Evolutionary conservation across 345 rosid species (phyloP).

Genomic region (Citrus unshiu): DNA sequence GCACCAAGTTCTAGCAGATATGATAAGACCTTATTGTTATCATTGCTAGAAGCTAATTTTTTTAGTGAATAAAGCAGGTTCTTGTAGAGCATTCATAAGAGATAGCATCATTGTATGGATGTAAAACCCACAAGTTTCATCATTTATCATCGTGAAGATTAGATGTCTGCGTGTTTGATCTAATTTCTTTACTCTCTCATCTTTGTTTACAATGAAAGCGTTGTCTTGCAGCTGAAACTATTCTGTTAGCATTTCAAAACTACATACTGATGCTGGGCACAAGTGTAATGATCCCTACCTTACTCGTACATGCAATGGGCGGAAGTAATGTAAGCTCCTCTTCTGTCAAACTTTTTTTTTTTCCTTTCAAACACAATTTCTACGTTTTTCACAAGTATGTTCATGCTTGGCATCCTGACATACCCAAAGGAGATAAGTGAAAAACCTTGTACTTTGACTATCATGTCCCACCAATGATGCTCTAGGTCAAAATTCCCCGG

Average conservation of each 20-base stretch:
- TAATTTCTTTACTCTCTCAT: not conserved
- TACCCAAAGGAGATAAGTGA: not conserved
- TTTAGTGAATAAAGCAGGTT: not conserved
- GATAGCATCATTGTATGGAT: not conserved
- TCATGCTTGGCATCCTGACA: conserved; percentile 1
- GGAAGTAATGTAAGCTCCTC: conserved; percentile 60
- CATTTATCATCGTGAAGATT: not conserved
- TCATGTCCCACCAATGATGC: conserved; percentile 3
- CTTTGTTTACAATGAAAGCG: not conserved
- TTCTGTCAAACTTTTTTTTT: not conserved
- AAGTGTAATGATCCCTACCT: conserved; percentile 73
- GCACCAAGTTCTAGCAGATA: not conserved
- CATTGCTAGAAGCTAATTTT: not conserved
- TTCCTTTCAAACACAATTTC: not conserved
- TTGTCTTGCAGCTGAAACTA: conserved; percentile 69
- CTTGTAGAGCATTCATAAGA: not conserved
- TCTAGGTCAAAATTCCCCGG: conserved; percentile 9
- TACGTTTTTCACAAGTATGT: not conserved
- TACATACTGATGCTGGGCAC: conserved; percentile 92
- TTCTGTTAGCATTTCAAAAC: conserved; percentile 84
- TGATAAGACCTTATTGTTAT: not conserved
- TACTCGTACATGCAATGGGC: conserved; percentile 91
- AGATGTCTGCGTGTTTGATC: not conserved
- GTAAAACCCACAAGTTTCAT: not conserved
- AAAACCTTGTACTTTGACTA: conserved; percentile 2